These are phyloP conservation scores for Aspergillus proliferans DNA, from an alignment of 2,329 filamentous ascomycete species.

Conservation along the genomic window DNA sequence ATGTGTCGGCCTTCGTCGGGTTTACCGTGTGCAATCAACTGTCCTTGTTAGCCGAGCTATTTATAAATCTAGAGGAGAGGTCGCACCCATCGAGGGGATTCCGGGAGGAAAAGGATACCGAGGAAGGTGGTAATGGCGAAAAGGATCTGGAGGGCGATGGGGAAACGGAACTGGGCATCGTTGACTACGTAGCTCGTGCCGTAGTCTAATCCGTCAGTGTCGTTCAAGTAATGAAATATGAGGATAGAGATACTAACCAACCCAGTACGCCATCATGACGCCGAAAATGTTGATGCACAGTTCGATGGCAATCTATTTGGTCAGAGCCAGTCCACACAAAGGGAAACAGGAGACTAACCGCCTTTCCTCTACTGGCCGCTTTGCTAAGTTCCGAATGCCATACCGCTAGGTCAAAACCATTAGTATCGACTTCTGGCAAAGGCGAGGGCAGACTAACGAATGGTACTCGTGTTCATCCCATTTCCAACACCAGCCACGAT, in stretches of 20 bases:
- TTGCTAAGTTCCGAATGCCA: conserved; percentile 26
- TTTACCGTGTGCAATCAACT: conserved; percentile 27
- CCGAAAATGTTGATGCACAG: conserved; percentile 25
- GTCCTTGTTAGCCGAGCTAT: not conserved
- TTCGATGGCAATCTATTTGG: conserved; percentile 20
- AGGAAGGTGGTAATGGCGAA: conserved; percentile 23
- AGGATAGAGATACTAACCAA: conserved; percentile 15
- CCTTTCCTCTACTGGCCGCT: conserved; percentile 22
- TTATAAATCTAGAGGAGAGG: not conserved
- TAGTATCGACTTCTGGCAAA: not conserved
- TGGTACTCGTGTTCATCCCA: conserved; percentile 38
- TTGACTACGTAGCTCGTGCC: conserved; percentile 22
- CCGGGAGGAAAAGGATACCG: conserved; percentile 33
- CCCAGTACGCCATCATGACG: conserved; percentile 29
- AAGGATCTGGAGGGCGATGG: conserved; percentile 28
- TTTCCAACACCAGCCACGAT: conserved; percentile 47
- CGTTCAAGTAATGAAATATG: not conserved
- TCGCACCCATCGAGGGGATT: conserved; percentile 37
- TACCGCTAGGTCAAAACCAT: conserved; percentile 13
- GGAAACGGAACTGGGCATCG: conserved; percentile 27
- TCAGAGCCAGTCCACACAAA: conserved; percentile 5
- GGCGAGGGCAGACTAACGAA: conserved; percentile 13
- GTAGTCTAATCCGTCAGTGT: conserved; percentile 13
- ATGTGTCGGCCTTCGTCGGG: conserved; percentile 31
- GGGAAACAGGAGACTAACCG: conserved; percentile 12